phyloP scores from a whole-genome alignment of 768 basidiomycete species.

The Suillus placidus region DNA sequence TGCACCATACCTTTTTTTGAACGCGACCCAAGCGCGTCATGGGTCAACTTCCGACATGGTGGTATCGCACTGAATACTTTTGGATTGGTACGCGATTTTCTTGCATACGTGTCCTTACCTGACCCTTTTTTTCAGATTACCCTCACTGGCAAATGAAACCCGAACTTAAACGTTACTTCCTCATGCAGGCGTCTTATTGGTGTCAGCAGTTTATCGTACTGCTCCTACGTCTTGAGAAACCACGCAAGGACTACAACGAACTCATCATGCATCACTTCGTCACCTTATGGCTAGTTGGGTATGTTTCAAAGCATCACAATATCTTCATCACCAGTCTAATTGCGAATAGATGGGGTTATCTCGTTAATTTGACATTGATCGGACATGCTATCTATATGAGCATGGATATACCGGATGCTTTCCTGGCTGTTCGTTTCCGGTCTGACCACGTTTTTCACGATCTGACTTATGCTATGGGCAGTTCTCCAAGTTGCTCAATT shows the following conservation, averaged over 20 bases:
- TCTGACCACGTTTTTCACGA: background rate
- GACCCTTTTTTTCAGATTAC: constrained; percentile 56
- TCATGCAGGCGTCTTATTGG: constrained; percentile 95
- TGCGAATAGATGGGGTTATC: constrained; percentile 76
- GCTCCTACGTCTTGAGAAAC: constrained; percentile 86
- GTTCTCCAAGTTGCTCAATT: constrained; percentile 88
- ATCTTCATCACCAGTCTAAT: constrained; percentile 11
- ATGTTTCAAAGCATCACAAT: constrained; percentile 25
- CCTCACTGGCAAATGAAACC: constrained; percentile 89
- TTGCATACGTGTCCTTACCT: constrained; percentile 1
- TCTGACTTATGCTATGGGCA: constrained; percentile 30
- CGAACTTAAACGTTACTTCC: constrained; percentile 88
- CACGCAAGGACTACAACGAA: constrained; percentile 88
- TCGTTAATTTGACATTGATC: constrained; percentile 79
- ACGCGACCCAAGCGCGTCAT: constrained; percentile 67
- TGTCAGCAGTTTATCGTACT: constrained; percentile 89
- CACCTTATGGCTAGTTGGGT: constrained; percentile 94
- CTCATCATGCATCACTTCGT: constrained; percentile 90
- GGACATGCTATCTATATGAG: constrained; percentile 93
- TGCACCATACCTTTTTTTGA: background rate
- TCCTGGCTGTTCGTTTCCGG: constrained; percentile 67
- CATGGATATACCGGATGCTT: constrained; percentile 95
- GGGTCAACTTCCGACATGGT: constrained; percentile 79
- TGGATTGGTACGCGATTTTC: constrained; percentile 64
- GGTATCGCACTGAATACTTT: constrained; percentile 81